Base-by-base conservation (phyloP, 2,329 filamentous ascomycete genomes). In the Emericellopsis cladophorae region DNA sequence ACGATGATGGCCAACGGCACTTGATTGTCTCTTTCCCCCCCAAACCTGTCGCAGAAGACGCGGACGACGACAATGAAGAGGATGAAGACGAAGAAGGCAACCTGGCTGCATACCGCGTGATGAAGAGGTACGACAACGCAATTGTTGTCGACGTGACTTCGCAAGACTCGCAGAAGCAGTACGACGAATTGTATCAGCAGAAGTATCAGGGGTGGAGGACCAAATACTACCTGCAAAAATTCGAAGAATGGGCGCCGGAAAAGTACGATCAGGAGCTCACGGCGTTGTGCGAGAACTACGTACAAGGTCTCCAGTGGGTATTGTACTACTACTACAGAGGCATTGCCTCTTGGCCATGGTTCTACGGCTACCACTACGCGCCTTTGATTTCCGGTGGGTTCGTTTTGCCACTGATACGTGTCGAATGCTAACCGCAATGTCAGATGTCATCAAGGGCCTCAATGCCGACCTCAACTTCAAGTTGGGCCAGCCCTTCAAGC, bases 281-380 rank as follows among this genome's bases (percentile, higher is more conserved):
- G 41, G 81, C 83, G 48, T 69, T 98, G 45, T 83, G 86, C 22
- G 88, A 96, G 61, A 98, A 96, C 62, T 98, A 98, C 53, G 88
- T 98, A 7, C 86, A 98, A 62, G 92, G 92, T 45, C 66, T 98
- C 45, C 92, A 98, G 59, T 98, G 92, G 93, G 92, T 98, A 35
- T 68, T 98, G 39, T 95, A 83, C 61, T 98, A 98, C 67, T 98
- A 98, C 63, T 98, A 98, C 64, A 81, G 82, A 41, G 92, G 92
- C 46, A 92, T 98, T 45, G 92, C 87, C 14, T 96, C 90, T 11
- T 98, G 92, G 92, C 88, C 92, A 12, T 98, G 92, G 92, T 98
- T 85, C 64, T 98, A 95, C 61, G 72, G 73, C 45, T 98, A 95
- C 60, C 93, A 98, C 62, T 98, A 98, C 61, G 84, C 93, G 9